Evolutionary conservation across 179 eudicot species (phyloP).

Genomic region (Sideroxylon spinosum): DNA sequence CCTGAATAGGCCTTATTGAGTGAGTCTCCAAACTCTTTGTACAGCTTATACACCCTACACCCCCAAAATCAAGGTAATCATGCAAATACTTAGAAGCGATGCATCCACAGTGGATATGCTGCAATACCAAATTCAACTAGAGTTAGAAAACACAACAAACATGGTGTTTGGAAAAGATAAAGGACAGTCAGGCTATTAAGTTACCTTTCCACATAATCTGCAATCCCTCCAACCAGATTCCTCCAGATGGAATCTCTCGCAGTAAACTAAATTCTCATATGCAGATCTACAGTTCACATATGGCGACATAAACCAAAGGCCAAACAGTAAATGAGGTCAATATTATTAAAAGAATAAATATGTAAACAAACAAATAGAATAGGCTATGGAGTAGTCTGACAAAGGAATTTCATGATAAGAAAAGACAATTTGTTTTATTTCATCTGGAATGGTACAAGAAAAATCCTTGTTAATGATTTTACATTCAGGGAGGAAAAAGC

Average conservation of each 20-base stretch:
- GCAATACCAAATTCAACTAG: conserved; percentile 23
- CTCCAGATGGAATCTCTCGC: conserved; percentile 67
- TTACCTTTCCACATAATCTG: conserved; percentile 70
- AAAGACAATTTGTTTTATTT: background rate
- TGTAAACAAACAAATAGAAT: conserved; percentile 1
- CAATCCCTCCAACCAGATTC: conserved; percentile 97
- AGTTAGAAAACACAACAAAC: conserved; percentile 1
- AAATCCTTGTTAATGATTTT: background rate
- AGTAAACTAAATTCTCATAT: conserved; percentile 56
- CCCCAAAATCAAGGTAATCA: conserved; percentile 68
- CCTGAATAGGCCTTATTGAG: conserved; percentile 39
- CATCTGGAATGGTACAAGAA: background rate
- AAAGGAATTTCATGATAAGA: background rate
- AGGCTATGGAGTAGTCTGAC: background rate
- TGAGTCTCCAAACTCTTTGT: conserved; percentile 35
- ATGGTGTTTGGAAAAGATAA: conserved; percentile 4
- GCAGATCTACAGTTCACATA: conserved; percentile 42
- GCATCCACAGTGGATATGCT: conserved; percentile 91
- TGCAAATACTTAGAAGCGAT: conserved; percentile 61
- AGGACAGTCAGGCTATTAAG: background rate
- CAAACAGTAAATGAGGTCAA: background rate
- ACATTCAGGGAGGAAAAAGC: background rate
- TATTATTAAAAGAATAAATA: background rate
- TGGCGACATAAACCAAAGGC: conserved; percentile 7
- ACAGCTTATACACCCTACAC: conserved; percentile 64